A percentile compares a stretch with the other conserved stretches of the same genome.
These are phyloP conservation scores for Yamadazyma buinensis DNA, from an alignment of 1,139 yeast species.

Conservation along the genomic window DNA sequence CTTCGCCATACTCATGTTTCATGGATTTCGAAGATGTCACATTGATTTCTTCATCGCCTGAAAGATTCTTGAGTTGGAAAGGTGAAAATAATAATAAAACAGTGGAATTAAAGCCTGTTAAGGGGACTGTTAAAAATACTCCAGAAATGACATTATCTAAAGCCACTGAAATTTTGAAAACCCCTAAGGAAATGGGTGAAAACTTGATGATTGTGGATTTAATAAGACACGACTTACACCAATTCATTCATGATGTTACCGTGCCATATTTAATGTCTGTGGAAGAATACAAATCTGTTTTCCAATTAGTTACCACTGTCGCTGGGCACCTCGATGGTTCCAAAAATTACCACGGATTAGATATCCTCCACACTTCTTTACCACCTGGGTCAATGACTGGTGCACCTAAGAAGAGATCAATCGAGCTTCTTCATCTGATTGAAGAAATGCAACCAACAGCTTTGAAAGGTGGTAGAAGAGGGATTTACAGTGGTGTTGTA, in stretches of 20 bases:
- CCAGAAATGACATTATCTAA: conserved; percentile 45
- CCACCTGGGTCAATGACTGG: conserved; percentile 99
- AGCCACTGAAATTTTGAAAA: conserved; percentile 65
- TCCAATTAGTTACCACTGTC: conserved; percentile 87
- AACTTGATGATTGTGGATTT: conserved; percentile 95
- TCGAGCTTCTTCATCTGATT: conserved; percentile 66
- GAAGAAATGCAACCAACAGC: conserved; percentile 41
- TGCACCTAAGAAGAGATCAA: conserved; percentile 93
- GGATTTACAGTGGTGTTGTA: conserved; percentile 89
- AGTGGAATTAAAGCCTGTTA: conserved; percentile 89
- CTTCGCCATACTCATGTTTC: conserved; percentile 89
- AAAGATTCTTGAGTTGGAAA: conserved; percentile 83
- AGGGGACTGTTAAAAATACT: conserved; percentile 84
- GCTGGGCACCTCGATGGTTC: conserved; percentile 50
- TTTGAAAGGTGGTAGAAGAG: conserved; percentile 55
- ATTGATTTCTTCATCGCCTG: conserved; percentile 89
- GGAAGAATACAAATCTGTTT: conserved; percentile 90
- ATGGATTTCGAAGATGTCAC: conserved; percentile 69
- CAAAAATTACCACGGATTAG: conserved; percentile 61
- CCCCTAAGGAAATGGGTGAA: conserved; percentile 94
- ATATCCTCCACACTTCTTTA: conserved; percentile 68
- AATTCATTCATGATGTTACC: conserved; percentile 59
- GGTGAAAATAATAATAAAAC: conserved; percentile 22
- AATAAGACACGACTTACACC: conserved; percentile 85
- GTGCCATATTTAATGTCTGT: conserved; percentile 84